Percentiles rank a stretch among this genome's conserved stretches.
phyloP scores from a whole-genome alignment of 2,329 filamentous ascomycete species.

The Nothophaeocryptopus gaeumannii region DNA sequence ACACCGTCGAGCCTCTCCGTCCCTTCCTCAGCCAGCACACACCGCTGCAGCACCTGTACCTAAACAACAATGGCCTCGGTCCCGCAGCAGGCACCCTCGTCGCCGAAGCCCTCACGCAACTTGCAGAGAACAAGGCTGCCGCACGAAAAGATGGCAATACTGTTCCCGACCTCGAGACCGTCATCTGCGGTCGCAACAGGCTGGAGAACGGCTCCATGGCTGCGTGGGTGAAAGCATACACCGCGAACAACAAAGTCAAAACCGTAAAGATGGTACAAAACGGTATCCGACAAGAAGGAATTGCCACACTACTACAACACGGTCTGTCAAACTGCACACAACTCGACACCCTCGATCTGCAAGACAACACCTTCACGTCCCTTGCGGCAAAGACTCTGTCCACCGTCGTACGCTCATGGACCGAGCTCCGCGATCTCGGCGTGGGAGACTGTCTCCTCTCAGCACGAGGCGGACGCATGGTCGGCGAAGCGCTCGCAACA shows the following conservation, averaged over 20 bases:
- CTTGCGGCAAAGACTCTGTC: constrained; percentile 76
- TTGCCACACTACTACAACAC: constrained; percentile 73
- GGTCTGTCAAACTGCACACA: constrained; percentile 69
- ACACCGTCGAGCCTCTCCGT: constrained; percentile 88
- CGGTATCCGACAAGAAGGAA: constrained; percentile 91
- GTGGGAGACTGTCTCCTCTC: constrained; percentile 85
- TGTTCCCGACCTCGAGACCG: constrained; percentile 85
- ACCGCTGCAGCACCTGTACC: constrained; percentile 86
- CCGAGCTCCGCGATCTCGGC: constrained; percentile 74
- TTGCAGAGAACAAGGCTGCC: constrained; percentile 79
- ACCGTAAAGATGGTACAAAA: constrained; percentile 98
- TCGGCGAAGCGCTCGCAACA: constrained; percentile 69
- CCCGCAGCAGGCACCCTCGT: constrained; percentile 86
- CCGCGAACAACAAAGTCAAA: constrained; percentile 74
- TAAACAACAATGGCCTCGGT: constrained; percentile 97
- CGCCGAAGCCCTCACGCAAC: constrained; percentile 77
- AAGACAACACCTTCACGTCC: constrained; percentile 95
- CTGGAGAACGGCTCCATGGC: constrained; percentile 95
- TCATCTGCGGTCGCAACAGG: constrained; percentile 93
- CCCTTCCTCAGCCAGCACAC: constrained; percentile 86
- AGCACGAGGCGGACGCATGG: constrained; percentile 69
- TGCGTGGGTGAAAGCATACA: constrained; percentile 86
- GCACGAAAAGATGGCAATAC: constrained; percentile 66
- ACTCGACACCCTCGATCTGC: constrained; percentile 79
- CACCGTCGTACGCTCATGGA: constrained; percentile 71